Conservation (phyloP, 2,329 filamentous ascomycete species). For the Pseudogymnoascus sp. region DNA sequence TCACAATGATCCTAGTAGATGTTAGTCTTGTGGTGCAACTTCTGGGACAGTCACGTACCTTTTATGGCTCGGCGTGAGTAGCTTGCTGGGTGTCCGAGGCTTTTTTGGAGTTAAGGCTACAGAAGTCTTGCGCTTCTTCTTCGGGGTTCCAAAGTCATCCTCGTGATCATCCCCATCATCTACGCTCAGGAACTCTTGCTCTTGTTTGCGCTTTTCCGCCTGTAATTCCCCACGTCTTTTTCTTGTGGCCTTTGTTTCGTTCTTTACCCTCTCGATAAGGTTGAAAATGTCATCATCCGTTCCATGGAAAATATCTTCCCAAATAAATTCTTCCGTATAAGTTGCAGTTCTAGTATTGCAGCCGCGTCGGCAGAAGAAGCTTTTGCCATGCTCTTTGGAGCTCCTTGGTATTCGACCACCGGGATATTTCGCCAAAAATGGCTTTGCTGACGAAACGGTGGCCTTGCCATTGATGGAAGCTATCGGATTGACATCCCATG, state of each 20-base stretch:
- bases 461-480: conserved; percentile 88
- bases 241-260: conserved; percentile 63
- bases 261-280: conserved; percentile 42
- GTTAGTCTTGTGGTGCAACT: conserved; percentile 1
- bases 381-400: conserved; percentile 70
- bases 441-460: conserved; percentile 62
- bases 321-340: conserved; percentile 86
- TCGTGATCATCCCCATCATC: conserved; percentile 27
- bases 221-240: conserved; percentile 24
- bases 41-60: conserved; percentile 32
- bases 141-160: conserved; percentile 40
- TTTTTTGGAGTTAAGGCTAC: conserved; percentile 28
- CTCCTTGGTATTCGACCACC: conserved; percentile 64
- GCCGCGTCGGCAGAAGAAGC: conserved; percentile 81
- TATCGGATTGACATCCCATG: conserved; percentile 80
- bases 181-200: conserved; percentile 30
- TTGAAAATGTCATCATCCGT: conserved; percentile 21
- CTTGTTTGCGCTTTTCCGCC: conserved; percentile 20
- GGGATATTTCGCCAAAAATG: conserved; percentile 63
- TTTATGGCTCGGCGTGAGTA: conserved; percentile 55
- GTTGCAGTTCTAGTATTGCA: conserved; percentile 82
- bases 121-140: conserved; percentile 46
- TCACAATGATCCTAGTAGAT: conserved; percentile 52
- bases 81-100: conserved; percentile 32
- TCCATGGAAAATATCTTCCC: conserved; percentile 70